Evolutionary conservation across 208 protist species (phyloP).

Genomic region (Acanthamoeba triangularis): DNA sequence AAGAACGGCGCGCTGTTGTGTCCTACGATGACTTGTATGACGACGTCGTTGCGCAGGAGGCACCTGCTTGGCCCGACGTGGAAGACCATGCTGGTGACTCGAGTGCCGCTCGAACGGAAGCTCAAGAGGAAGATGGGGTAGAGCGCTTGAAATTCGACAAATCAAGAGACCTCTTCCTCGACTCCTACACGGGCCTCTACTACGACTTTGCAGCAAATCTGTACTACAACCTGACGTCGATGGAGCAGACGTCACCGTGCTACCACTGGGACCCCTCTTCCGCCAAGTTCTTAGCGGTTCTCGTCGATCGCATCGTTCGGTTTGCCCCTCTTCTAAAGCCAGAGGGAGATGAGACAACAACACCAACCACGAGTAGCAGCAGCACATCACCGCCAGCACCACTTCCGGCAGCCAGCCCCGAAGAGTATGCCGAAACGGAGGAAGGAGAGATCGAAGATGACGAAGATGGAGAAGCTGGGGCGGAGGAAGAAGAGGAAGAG

Average conservation of each 20-base stretch:
- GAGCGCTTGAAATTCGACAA: not conserved
- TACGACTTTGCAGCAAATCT: slow-evolving; percentile 25
- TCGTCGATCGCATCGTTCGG: slow-evolving; percentile 10
- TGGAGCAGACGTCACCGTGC: slow-evolving; percentile 54
- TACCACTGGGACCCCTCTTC: slow-evolving; percentile 25
- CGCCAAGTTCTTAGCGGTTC: not conserved
- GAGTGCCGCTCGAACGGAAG: not conserved
- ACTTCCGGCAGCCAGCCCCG: not conserved
- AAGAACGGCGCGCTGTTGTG: not conserved
- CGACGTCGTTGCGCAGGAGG: not conserved
- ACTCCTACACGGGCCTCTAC: slow-evolving; percentile 31
- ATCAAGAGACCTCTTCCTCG: not conserved
- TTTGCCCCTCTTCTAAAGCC: not conserved
- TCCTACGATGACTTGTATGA: not conserved
- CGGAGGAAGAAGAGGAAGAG: not conserved
- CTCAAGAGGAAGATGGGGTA: not conserved
- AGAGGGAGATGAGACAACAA: not conserved
- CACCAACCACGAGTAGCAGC: not conserved
- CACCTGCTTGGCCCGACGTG: too few species aligned
- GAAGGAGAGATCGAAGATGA: not conserved
- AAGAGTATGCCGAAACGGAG: not conserved
- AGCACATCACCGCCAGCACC: not conserved
- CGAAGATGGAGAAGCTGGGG: not conserved
- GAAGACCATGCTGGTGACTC: not conserved
- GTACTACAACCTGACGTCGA: slow-evolving; percentile 33